phyloP scores from a whole-genome alignment of 306 rosid genomes.

The Abrus precatorius region DNA sequence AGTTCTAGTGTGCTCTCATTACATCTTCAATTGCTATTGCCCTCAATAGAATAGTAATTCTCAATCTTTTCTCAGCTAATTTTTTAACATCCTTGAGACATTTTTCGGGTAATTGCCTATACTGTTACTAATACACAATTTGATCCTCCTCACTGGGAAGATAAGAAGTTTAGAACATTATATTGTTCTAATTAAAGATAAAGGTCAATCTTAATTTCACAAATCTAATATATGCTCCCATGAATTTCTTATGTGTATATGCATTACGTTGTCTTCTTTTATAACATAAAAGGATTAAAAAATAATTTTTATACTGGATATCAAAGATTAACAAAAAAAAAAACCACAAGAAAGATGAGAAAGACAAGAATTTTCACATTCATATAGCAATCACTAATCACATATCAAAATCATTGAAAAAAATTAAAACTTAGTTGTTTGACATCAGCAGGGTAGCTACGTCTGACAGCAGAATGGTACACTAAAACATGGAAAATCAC shows the following conservation, averaged over 20 bases:
- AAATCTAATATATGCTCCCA: background rate
- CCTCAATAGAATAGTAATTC: background rate
- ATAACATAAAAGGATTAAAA: background rate
- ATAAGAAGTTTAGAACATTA: background rate
- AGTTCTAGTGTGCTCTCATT: background rate
- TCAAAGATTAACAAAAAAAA: slow-evolving; percentile 1
- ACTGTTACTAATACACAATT: background rate
- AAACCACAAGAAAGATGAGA: slow-evolving; percentile 22
- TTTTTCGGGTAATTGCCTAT: slow-evolving; percentile 11
- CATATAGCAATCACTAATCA: slow-evolving; percentile 18
- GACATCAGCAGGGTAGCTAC: slow-evolving; percentile 12
- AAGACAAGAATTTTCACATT: background rate
- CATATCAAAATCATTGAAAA: slow-evolving; percentile 1
- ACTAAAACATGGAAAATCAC: slow-evolving; percentile 18
- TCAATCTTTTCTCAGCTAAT: background rate
- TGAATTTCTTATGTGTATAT: background rate
- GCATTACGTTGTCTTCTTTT: background rate
- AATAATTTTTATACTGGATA: background rate
- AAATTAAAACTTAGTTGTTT: slow-evolving; percentile 26
- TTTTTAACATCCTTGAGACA: slow-evolving; percentile 2
- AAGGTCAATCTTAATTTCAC: background rate
- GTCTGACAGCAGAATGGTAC: slow-evolving; percentile 7
- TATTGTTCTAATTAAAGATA: slow-evolving; percentile 20
- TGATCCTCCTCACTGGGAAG: slow-evolving; percentile 1
- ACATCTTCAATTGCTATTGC: background rate